phyloP scores from a whole-genome alignment of 2,329 filamentous ascomycete species.

The Didymosphaeria variabile region DNA sequence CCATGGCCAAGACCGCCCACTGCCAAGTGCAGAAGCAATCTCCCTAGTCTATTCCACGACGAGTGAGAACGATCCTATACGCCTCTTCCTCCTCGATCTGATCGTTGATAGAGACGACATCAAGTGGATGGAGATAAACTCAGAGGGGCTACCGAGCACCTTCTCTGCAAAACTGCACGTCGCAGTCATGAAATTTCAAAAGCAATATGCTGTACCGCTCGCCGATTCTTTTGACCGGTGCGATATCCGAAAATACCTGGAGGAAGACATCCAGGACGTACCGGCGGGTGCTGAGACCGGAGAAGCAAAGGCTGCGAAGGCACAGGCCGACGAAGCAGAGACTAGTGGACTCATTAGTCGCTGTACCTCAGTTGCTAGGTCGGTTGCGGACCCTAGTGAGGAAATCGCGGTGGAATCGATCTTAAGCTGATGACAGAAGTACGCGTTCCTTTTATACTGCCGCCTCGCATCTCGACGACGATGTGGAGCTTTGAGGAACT shows the following conservation, averaged over 20 bases:
- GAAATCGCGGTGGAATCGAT: too few species aligned
- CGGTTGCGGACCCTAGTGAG: too few species aligned
- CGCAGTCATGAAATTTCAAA: background rate
- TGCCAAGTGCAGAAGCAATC: background rate
- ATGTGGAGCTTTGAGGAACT: too few species aligned
- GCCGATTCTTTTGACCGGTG: background rate
- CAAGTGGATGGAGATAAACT: background rate
- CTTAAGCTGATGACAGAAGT: too few species aligned
- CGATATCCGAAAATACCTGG: background rate
- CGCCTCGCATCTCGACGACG: too few species aligned
- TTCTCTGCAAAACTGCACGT: background rate
- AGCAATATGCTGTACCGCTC: background rate
- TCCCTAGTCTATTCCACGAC: background rate
- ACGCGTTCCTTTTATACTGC: too few species aligned
- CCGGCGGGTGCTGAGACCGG: background rate
- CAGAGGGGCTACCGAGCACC: background rate
- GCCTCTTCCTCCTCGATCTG: background rate
- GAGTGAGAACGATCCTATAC: background rate
- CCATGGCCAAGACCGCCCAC: background rate
- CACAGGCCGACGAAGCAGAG: background rate
- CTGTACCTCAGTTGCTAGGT: too few species aligned
- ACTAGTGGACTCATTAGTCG: too few species aligned
- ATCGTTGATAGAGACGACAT: background rate
- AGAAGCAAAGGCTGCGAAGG: background rate
- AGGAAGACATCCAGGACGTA: background rate